These are phyloP conservation scores for Suhomyces canberraensis DNA, from an alignment of 805 yeast genomes.

Conservation along the genomic window DNA sequence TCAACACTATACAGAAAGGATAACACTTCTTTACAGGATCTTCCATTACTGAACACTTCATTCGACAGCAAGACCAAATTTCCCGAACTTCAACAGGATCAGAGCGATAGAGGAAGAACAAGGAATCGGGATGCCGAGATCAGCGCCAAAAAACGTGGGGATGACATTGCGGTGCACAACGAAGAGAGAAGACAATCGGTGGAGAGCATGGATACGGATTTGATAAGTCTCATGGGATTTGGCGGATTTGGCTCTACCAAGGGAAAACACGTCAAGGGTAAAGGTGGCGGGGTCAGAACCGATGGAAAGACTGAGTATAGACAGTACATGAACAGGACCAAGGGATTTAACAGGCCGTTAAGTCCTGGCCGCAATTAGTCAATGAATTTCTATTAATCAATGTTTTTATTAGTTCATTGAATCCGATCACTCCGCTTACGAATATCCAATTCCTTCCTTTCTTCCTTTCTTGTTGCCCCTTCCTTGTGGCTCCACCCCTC, in stretches of 20 bases:
- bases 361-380: slow-evolving; percentile 45
- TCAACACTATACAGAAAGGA: slow-evolving; percentile 14
- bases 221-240: slow-evolving; percentile 57
- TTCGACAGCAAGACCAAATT: slow-evolving; percentile 11
- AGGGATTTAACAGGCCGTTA: slow-evolving; percentile 54
- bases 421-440: too few species aligned
- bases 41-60: slow-evolving; percentile 18
- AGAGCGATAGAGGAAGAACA: slow-evolving; percentile 22
- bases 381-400: too few species aligned
- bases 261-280: slow-evolving; percentile 52
- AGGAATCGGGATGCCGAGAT: slow-evolving; percentile 17
- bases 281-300: slow-evolving; percentile 42
- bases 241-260: slow-evolving; percentile 53
- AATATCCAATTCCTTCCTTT: too few species aligned
- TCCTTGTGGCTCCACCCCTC: too few species aligned
- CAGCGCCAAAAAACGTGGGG: slow-evolving; percentile 4
- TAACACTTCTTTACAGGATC: slow-evolving; percentile 12
- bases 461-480: too few species aligned
- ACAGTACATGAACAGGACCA: slow-evolving; percentile 57
- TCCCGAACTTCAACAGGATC: slow-evolving; percentile 15
- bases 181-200: slow-evolving; percentile 9
- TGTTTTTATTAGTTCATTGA: too few species aligned
- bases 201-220: slow-evolving; percentile 24
- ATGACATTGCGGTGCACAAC: slow-evolving; percentile 2
- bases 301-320: slow-evolving; percentile 46